phyloP scores from a whole-genome alignment of 163 green algal genomes.

The Chlorella variabilis region DNA sequence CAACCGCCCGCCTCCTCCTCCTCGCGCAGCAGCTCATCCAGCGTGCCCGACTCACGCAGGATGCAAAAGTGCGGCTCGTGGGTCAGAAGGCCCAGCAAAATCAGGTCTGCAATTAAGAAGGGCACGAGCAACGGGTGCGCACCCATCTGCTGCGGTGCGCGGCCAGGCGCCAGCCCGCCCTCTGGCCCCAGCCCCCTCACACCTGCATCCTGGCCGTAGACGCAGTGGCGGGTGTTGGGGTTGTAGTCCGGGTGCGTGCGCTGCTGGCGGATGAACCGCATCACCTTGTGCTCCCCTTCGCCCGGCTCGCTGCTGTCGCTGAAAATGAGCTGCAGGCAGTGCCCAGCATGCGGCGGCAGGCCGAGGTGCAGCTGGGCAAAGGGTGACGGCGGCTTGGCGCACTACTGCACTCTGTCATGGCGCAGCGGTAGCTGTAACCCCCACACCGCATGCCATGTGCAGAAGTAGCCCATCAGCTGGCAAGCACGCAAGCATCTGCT shows the following conservation, averaged over 20 bases:
- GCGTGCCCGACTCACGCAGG: conserved; percentile 76
- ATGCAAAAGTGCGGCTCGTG: conserved; percentile 97
- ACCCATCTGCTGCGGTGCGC: no score
- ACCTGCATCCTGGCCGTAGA: conserved; percentile 89
- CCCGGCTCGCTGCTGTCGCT: conserved; percentile 77
- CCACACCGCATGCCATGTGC: no score
- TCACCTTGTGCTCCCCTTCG: conserved; percentile 92
- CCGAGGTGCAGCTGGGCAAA: no score
- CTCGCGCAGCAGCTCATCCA: conserved; percentile 18
- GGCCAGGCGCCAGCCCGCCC: no score
- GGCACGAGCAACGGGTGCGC: no score
- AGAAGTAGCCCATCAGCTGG: no score
- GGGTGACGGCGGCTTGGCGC: no score
- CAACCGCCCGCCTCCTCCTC: not conserved
- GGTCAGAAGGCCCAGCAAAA: conserved; percentile 95
- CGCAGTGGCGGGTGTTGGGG: conserved; percentile 91
- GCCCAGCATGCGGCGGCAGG: not conserved
- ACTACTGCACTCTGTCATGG: no score
- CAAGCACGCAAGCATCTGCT: not conserved
- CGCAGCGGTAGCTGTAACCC: no score
- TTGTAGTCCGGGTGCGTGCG: conserved; percentile 60
- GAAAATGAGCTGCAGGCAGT: conserved; percentile 79
- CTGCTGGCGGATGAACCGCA: conserved; percentile 88
- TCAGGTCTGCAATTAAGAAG: conserved; percentile 91
- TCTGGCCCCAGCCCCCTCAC: no score